A percentile compares a stretch with the other conserved stretches of the same genome.
Evolutionary conservation across 225 moss, liverwort and hornwort genomes (phyloP).

Genomic region (Rhytidiadelphus loreus): DNA sequence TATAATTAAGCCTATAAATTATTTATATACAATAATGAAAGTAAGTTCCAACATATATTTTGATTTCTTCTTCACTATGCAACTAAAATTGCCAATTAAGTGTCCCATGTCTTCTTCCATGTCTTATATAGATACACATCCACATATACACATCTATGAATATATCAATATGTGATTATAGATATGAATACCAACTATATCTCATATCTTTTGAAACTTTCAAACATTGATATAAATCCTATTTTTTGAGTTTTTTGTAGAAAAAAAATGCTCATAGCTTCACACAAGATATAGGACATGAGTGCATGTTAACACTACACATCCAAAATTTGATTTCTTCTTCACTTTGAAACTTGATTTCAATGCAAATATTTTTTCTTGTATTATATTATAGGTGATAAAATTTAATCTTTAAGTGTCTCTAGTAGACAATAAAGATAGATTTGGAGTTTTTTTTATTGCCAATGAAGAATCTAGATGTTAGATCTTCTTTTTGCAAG

Average conservation of each 20-base stretch:
- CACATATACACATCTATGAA: neutral
- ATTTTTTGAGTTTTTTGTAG: neutral
- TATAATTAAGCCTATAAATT: neutral
- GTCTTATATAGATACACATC: neutral
- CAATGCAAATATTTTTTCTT: neutral
- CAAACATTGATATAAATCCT: neutral
- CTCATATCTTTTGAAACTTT: neutral
- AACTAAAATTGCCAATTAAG: neutral
- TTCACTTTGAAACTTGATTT: neutral
- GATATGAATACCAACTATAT: neutral
- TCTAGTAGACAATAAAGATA: neutral
- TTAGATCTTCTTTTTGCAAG: neutral
- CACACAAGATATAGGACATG: neutral
- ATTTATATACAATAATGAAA: neutral
- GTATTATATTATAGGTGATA: neutral
- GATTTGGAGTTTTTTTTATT: neutral
- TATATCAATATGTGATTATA: neutral
- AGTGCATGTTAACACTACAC: too few relatives aligned
- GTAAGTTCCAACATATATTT: neutral
- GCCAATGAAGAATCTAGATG: fast-evolving
- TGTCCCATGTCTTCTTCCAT: neutral
- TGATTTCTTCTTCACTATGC: neutral
- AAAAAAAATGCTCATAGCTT: neutral
- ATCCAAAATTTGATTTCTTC: too few relatives aligned
- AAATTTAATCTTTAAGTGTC: neutral